phyloP scores from a whole-genome alignment of 768 basidiomycete genomes.

The Kwoniella botswanensis region DNA sequence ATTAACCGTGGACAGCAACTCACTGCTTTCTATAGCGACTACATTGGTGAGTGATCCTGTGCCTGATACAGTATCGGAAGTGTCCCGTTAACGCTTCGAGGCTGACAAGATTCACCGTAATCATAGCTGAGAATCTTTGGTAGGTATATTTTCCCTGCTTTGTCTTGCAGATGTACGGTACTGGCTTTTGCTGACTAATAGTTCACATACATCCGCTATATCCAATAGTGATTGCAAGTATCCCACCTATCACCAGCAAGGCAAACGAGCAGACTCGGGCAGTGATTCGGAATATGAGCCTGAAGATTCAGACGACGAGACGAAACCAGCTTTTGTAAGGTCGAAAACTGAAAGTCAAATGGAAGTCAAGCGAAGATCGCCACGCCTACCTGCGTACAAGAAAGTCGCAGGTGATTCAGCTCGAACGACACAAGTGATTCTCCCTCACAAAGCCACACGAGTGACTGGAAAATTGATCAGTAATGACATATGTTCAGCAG shows the following conservation, averaged over 20 bases:
- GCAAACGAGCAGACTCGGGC: background rate
- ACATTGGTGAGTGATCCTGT: conserved; percentile 9
- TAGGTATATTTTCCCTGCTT: background rate
- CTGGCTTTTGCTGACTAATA: too few species aligned
- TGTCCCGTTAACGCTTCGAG: background rate
- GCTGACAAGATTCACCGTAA: background rate
- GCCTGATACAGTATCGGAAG: background rate
- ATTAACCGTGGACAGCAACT: conserved; percentile 1
- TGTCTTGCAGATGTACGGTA: too few species aligned
- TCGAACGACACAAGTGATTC: too few species aligned
- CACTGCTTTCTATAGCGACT: conserved; percentile 11
- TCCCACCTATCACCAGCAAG: background rate
- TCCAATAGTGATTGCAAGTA: background rate
- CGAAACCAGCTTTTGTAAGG: background rate
- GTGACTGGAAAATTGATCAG: too few species aligned
- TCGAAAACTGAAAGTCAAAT: too few species aligned
- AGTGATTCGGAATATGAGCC: background rate
- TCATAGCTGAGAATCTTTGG: background rate
- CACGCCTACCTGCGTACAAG: too few species aligned
- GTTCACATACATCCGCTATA: too few species aligned
- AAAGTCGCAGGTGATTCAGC: too few species aligned
- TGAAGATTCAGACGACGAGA: background rate
- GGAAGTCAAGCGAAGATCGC: too few species aligned
- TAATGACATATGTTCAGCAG: too few species aligned
- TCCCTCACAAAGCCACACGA: too few species aligned